phyloP scores from a whole-genome alignment of 129 eudicot genomes.

The Artemisia tridentata region DNA sequence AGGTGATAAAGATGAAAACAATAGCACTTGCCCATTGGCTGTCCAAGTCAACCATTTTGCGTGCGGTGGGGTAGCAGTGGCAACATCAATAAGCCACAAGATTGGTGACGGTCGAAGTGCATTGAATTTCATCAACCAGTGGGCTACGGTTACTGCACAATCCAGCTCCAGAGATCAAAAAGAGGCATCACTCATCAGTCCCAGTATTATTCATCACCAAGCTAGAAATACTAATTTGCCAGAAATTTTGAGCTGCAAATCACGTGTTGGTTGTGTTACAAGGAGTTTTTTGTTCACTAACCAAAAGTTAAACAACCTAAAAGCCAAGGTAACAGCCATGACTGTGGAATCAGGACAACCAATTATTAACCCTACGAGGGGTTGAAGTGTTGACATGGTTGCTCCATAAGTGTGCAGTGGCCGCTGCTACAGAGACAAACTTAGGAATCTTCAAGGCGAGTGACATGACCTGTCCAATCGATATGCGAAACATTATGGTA shows the following conservation, averaged over 20 bases:
- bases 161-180: not conserved
- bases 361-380: not conserved
- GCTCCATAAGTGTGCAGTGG: not conserved
- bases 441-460: not conserved
- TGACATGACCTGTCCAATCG: not conserved
- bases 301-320: constrained; percentile 1
- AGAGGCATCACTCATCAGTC: not conserved
- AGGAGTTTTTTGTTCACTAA: too few relatives aligned
- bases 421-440: not conserved
- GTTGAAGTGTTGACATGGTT: constrained; percentile 5
- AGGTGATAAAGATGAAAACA: not conserved
- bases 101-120: not conserved
- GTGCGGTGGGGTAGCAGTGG: not conserved
- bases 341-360: not conserved
- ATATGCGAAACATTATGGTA: not conserved
- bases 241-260: too few relatives aligned
- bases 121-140: too few relatives aligned
- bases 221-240: too few relatives aligned
- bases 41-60: too few relatives aligned
- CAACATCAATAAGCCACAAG: not conserved
- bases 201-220: not conserved
- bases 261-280: not conserved
- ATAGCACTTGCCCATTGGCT: not conserved
- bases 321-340: constrained; percentile 1
- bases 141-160: not conserved